Evolutionary conservation across 169 alveolate species (phyloP).

Genomic region (Fabrea salina): DNA sequence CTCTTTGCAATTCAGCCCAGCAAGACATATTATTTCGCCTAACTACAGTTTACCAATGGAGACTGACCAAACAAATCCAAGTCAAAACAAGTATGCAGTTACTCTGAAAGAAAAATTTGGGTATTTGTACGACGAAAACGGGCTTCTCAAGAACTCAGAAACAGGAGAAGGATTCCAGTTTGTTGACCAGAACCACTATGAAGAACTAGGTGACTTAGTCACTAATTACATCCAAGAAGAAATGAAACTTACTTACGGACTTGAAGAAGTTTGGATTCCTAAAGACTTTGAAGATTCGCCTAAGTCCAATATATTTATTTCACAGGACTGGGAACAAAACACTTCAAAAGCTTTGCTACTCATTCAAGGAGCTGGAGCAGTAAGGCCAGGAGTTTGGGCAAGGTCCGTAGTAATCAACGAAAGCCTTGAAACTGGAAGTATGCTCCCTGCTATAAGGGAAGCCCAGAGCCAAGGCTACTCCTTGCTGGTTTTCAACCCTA

Average conservation of each 20-base stretch:
- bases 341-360: slow-evolving; percentile 35
- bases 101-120: background rate
- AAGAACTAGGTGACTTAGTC: slow-evolving; percentile 43
- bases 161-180: slow-evolving; percentile 38
- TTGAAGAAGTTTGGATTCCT: slow-evolving; percentile 17
- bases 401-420: slow-evolving; percentile 59
- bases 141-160: background rate
- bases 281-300: slow-evolving; percentile 27
- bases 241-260: slow-evolving; percentile 35
- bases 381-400: slow-evolving; percentile 29
- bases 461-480: slow-evolving; percentile 39
- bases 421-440: slow-evolving; percentile 50
- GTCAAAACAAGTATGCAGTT: background rate
- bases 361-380: slow-evolving; percentile 75
- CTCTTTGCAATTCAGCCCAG: slow-evolving; percentile 3
- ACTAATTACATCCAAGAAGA: slow-evolving; percentile 35
- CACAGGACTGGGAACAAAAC: slow-evolving; percentile 34
- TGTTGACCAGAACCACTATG: slow-evolving; percentile 47
- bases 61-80: no score
- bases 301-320: slow-evolving; percentile 45
- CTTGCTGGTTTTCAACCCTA: slow-evolving; percentile 55
- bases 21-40: slow-evolving; percentile 10
- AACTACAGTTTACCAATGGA: no score
- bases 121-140: background rate
- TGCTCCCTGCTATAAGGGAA: slow-evolving; percentile 50